Conservation (phyloP, 345 rosid genomes). For the Eucalyptus fibrosa region DNA sequence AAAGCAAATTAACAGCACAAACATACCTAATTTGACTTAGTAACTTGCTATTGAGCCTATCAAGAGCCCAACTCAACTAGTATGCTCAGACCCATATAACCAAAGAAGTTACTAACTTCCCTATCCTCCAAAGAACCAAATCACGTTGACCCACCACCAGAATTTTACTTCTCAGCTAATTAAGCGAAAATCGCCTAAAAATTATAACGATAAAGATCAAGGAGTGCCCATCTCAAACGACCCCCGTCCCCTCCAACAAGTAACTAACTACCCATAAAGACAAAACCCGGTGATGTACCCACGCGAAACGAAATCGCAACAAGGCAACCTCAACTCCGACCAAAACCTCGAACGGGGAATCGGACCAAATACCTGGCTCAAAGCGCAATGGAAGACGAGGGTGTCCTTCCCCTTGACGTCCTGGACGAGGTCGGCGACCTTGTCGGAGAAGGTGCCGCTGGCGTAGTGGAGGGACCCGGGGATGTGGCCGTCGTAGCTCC, state of each 20-base stretch:
- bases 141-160: neutral
- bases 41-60: neutral
- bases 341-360: neutral
- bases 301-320: neutral
- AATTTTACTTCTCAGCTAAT: neutral
- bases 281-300: neutral
- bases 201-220: neutral
- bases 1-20: neutral
- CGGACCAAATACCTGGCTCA: slow-evolving; percentile 60
- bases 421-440: slow-evolving; percentile 66
- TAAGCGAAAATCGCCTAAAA: neutral
- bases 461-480: slow-evolving; percentile 83
- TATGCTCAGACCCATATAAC: neutral
- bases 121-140: neutral
- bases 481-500: slow-evolving; percentile 93
- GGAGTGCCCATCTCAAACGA: neutral
- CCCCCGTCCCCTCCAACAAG: neutral
- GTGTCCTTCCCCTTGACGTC: slow-evolving; percentile 83
- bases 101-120: neutral
- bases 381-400: slow-evolving; percentile 90
- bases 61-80: neutral
- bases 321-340: neutral
- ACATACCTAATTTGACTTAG: neutral
- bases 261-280: neutral
- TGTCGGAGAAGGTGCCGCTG: slow-evolving; percentile 52